A percentile compares a stretch with the other conserved stretches of the same genome.
These are phyloP conservation scores for Ascosphaera acerosa DNA, from an alignment of 2,329 filamentous ascomycete species.

Conservation along the genomic window DNA sequence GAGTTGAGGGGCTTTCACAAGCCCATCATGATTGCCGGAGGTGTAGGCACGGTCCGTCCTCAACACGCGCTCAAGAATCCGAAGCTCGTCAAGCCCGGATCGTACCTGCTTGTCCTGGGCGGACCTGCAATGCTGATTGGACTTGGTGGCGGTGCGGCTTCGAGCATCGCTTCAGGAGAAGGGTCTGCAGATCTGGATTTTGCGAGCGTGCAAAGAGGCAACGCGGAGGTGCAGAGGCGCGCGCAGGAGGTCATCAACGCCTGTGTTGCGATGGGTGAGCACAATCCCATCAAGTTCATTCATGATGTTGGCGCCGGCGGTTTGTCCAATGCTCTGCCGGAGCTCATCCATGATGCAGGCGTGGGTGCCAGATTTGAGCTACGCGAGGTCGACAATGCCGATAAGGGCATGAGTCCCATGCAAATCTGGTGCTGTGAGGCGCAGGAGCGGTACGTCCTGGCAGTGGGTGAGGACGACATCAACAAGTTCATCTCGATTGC, in stretches of 20 bases:
- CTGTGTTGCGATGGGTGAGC: conserved; percentile 56
- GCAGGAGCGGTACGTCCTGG: conserved; percentile 84
- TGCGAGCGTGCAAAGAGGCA: conserved; percentile 87
- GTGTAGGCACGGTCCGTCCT: conserved; percentile 74
- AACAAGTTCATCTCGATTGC: conserved; percentile 44
- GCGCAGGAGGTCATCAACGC: conserved; percentile 97
- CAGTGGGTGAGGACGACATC: conserved; percentile 57
- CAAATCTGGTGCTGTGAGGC: conserved; percentile 98
- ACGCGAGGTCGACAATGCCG: conserved; percentile 76
- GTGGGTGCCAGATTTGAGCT: conserved; percentile 81
- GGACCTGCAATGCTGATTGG: conserved; percentile 96
- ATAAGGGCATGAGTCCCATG: conserved; percentile 77
- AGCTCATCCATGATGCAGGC: conserved; percentile 76
- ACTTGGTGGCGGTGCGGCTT: conserved; percentile 82
- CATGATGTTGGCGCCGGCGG: conserved; percentile 94
- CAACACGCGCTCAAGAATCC: conserved; percentile 73
- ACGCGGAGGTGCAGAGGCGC: conserved; percentile 83
- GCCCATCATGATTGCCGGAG: conserved; percentile 94
- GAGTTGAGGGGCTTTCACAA: conserved; percentile 89
- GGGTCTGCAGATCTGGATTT: conserved; percentile 84
- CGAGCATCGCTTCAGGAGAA: conserved; percentile 68
- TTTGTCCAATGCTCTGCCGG: conserved; percentile 58
- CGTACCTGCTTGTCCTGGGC: conserved; percentile 75
- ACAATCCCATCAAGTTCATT: conserved; percentile 87
- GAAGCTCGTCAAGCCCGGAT: conserved; percentile 56